Evolutionary conservation across 2,329 filamentous ascomycete species (phyloP), one percentile per base, ranked within the genome.

Genomic region (Hypoxylon sp.): DNA sequence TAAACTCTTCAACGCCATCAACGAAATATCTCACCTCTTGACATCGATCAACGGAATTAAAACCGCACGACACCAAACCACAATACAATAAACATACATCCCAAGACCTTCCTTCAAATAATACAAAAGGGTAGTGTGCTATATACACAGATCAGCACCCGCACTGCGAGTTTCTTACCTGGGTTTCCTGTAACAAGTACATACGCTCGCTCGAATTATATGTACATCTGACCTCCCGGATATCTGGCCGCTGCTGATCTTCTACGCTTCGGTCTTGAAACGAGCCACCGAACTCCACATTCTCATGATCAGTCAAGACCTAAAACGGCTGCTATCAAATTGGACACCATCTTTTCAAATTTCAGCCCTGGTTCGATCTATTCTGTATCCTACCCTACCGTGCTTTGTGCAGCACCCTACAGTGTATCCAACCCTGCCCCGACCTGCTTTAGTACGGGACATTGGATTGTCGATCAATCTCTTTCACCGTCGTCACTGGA

Each of bases 391-490:
- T 67, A 75, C 79, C 74, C 77, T 77, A 68, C 62, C 60, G 69
- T 62, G 53, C 67, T 65, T 52, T 62, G 57, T 58, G 63, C 57
- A 63, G 54, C 56, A 73, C 67, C 65, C 60, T 71, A 70, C 72
- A 72, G 73, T 73, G 72, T 70, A 75, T 74, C 79, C 71, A 77
- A 83, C 81, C 83, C 79, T 80, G 74, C 80, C 78, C 82, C 80
- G 80, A 80, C 78, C 80, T 78, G 66, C 81, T 80, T 80, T 81
- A 78, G 78, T 82, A 82, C 81, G 81, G 83, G 83, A 85, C 81
- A 84, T 83, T 69, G 80, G 80, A 78, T 77, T 83, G 86, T 83
- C 85, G 85, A 87, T 87, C 85, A 81, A 79, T 82, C 78, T 81
- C 74, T 78, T 78, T 82, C 80, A 81, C 79, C 83, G 80, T 84